Conservation (phyloP, 768 basidiomycete species). For the Lactifluus piperatus region DNA sequence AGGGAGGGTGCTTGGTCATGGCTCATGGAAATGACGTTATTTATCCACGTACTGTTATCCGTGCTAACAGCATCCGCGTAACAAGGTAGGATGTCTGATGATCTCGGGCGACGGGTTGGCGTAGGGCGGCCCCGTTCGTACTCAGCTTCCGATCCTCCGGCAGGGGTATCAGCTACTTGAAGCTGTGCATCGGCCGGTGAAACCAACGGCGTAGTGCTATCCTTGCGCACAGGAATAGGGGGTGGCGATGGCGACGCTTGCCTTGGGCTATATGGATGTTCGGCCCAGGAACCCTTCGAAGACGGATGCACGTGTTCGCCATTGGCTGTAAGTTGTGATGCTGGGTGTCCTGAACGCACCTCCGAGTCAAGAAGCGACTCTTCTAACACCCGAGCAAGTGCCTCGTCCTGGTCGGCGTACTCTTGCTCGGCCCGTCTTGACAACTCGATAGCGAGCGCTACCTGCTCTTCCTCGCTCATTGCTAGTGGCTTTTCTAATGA, state of each 20-base stretch:
- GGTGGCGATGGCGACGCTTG: background rate
- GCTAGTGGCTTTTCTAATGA: constrained; percentile 3
- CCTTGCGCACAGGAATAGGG: background rate
- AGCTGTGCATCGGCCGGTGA: constrained; percentile 14
- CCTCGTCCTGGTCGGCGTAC: constrained; percentile 2
- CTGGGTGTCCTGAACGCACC: background rate
- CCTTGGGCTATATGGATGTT: background rate
- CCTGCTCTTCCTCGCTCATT: constrained; percentile 49
- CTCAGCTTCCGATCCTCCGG: constrained; percentile 32
- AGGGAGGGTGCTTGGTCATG: background rate
- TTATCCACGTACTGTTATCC: background rate
- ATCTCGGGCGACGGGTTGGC: background rate
- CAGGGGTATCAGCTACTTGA: constrained; percentile 37
- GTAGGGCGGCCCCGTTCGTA: constrained; percentile 27
- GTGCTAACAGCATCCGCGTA: background rate
- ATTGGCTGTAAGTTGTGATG: background rate
- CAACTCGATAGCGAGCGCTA: constrained; percentile 52
- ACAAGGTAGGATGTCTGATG: background rate
- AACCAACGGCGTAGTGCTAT: background rate
- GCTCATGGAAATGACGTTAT: background rate
- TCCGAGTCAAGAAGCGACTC: constrained; percentile 1
- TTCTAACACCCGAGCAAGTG: constrained; percentile 11
- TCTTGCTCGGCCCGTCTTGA: constrained; percentile 28
- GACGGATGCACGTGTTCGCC: background rate
- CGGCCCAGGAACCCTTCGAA: background rate